Evolutionary conservation across 2,329 filamentous ascomycete genomes (phyloP).

Genomic region (Clarireedia sp.): DNA sequence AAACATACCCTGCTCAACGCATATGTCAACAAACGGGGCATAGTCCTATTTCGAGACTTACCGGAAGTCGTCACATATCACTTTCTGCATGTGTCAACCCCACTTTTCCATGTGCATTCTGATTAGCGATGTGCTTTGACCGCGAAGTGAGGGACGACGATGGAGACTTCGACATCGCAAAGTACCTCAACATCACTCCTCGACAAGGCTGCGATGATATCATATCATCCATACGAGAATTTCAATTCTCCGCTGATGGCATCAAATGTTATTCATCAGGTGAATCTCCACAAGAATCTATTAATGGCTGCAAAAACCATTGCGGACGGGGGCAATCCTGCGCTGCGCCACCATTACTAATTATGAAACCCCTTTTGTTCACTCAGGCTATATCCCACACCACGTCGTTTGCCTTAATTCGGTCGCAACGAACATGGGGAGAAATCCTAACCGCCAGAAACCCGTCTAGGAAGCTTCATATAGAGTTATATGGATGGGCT

Average conservation of each 20-base stretch:
- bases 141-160: neutral
- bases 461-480: constrained; percentile 3
- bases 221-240: neutral
- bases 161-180: neutral
- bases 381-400: neutral
- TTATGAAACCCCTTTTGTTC: neutral
- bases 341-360: constrained; percentile 2
- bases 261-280: neutral
- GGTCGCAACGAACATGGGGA: neutral
- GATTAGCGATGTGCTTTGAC: neutral
- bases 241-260: neutral
- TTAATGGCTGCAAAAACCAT: neutral
- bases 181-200: neutral
- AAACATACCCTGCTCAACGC: too few species aligned
- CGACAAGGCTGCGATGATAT: neutral
- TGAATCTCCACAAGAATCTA: neutral
- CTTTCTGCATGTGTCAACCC: neutral
- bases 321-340: neutral
- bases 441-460: neutral
- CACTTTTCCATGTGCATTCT: neutral
- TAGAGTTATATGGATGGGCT: neutral
- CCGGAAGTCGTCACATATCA: neutral
- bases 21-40: too few species aligned
- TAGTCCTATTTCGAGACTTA: neutral
- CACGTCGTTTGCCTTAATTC: neutral